Base-by-base conservation (phyloP, 345 rosid genomes). In the Pseudoturritis turrita region DNA sequence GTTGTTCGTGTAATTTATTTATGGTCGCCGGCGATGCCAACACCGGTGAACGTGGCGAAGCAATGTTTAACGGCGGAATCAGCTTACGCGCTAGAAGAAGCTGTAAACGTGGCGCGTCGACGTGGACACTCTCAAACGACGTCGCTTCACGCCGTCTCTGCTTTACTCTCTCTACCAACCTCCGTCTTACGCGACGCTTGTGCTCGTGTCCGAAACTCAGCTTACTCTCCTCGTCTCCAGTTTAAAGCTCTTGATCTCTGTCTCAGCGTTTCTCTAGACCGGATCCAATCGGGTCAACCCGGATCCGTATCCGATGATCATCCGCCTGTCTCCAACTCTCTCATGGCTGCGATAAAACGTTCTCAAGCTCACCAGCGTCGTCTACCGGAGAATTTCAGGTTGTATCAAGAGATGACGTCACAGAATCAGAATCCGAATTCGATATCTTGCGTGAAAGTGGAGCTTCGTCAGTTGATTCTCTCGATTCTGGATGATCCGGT, bases 341-440 rank as follows among this genome's bases (percentile, higher is more conserved):
- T 94, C 63, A 91, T 94, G 98, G 98, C 98, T 5, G 98, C 98
- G 6, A 91, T 94, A 65, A 91, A 91, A 71, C 85, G 98, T 11
- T 89, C 98, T 7, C 98, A 94, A 75, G 97, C 98, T 22, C 89
- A 88, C 57, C 98, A 94, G 41, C 81, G 97, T 35, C 77, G 97
- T 11, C 88, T 84, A 40, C 98, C 96, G 1, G 97, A 94, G 77
- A 89, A 83, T 28, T 88, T 86, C 62, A 88, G 90, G 51, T 17
- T 91, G n/a, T 89, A 87, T 56, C 92, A 90, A 60, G 90, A 89
- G 49, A 76, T 86, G 37, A 33, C 37, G 11, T 71, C 87, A 6
- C 81, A 77, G 65, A 85, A 75, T 15, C 73, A 72, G 49, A 68
- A 37, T 7, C 26, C 54, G 18, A 70, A 81, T 2, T 59, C 79